Conservation (phyloP, 768 basidiomycete genomes). For the Kwoniella sp. region DNA sequence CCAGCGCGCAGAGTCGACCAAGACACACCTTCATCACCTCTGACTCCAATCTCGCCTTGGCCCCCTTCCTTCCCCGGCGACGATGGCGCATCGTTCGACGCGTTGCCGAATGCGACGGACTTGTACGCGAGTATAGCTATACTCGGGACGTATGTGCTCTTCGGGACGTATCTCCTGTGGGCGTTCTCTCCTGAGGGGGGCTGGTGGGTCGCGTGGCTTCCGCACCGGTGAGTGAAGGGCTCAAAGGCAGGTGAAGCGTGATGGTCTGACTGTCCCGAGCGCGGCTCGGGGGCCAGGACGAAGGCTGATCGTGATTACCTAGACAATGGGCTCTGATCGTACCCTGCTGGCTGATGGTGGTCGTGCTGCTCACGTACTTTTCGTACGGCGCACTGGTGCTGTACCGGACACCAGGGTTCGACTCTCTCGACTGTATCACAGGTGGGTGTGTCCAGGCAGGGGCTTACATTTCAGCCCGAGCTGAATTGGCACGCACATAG, state of each 20-base stretch:
- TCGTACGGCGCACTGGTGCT: conserved; percentile 38
- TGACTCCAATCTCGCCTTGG: conserved; percentile 48
- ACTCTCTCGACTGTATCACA: conserved; percentile 33
- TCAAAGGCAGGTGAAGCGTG: not conserved
- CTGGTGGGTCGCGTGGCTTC: conserved; percentile 42
- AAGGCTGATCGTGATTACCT: not conserved
- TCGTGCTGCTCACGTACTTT: conserved; percentile 45
- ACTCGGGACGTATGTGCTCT: conserved; percentile 36
- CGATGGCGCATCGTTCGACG: not conserved
- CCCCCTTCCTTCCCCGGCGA: conserved; percentile 5
- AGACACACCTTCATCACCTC: conserved; percentile 28
- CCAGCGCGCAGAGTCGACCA: too few relatives aligned
- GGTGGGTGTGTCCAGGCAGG: too few relatives aligned
- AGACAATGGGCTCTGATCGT: conserved; percentile 49
- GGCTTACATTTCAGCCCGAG: too few relatives aligned
- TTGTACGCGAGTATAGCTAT: conserved; percentile 47
- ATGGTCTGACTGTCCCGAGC: too few relatives aligned
- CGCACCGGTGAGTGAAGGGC: conserved; percentile 32
- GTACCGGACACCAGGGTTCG: conserved; percentile 37
- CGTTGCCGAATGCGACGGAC: conserved; percentile 38
- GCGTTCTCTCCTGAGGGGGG: conserved; percentile 31
- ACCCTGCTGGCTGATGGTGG: conserved; percentile 44
- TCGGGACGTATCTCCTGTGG: conserved; percentile 41
- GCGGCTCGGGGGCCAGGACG: not conserved
- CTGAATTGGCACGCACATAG: too few relatives aligned